Conservation (phyloP, 2,329 filamentous ascomycete genomes). For the Gnomoniopsis sp. region DNA sequence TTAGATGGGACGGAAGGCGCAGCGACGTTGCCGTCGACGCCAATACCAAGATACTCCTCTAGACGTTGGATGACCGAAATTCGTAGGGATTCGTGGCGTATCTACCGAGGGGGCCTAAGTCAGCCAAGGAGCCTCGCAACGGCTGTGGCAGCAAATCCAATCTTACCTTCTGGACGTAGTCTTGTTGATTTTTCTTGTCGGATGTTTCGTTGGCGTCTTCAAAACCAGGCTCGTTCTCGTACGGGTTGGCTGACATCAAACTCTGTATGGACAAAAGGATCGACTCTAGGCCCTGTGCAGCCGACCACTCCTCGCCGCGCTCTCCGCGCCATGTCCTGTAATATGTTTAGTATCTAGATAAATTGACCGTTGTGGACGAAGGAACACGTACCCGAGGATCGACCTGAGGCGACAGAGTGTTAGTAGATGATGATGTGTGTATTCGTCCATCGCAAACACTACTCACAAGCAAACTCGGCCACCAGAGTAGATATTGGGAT, state of each 20-base stretch:
- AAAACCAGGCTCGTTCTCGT: slow-evolving; percentile 94
- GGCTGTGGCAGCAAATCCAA: no score
- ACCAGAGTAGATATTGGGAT: slow-evolving; percentile 90
- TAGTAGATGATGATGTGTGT: background rate
- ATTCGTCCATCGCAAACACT: background rate
- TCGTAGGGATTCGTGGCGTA: slow-evolving; percentile 84
- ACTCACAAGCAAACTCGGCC: slow-evolving; percentile 91
- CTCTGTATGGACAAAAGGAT: slow-evolving; percentile 95
- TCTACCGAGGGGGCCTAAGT: slow-evolving; percentile 46
- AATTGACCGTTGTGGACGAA: slow-evolving; percentile 9
- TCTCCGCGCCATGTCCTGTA: slow-evolving; percentile 90
- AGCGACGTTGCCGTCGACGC: slow-evolving; percentile 42
- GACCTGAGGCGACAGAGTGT: slow-evolving; percentile 52
- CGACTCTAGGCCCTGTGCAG: slow-evolving; percentile 91
- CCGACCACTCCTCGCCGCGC: slow-evolving; percentile 91
- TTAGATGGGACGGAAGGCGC: slow-evolving; percentile 28
- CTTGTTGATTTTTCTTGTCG: slow-evolving; percentile 70
- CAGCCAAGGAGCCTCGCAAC: background rate
- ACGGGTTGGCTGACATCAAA: slow-evolving; percentile 89
- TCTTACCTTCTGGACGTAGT: slow-evolving; percentile 76
- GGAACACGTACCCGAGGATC: slow-evolving; percentile 68
- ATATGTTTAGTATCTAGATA: slow-evolving; percentile 11
- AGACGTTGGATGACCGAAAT: slow-evolving; percentile 83
- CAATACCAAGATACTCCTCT: slow-evolving; percentile 72
- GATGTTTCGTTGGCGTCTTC: slow-evolving; percentile 66